Base-by-base conservation (phyloP, 768 basidiomycete genomes). In the Mycena venus region DNA sequence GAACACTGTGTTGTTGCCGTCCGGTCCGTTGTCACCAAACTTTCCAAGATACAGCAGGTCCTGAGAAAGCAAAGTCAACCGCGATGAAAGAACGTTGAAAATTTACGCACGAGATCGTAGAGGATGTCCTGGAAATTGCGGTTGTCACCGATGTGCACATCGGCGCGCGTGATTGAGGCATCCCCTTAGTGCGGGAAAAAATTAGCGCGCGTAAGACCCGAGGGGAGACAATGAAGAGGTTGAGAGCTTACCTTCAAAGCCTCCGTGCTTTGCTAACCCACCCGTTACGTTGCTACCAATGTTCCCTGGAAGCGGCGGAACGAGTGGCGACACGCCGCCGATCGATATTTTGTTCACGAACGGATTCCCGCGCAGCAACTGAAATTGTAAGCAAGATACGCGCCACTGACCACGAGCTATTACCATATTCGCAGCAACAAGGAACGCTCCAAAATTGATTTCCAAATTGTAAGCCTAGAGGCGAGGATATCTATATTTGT, bases 391-490 rank as follows among this genome's bases (percentile, higher is more conserved):
- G 65, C 32, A 47, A 53, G 29, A 56, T 67, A 51, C 62, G 31
- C 62, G 40, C 31, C 31, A 64, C 47, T 49, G 62, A 34, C n/a
- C 44, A 49, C 62, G 36, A 64, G 44, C 44, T 34, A 55, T 66
- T 53, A 74, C 73, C 73, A 74, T 74, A 53, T 74, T 74, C n/a
- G 31, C 61, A 23, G 73, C 68, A 44, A 60, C 53, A 34, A 75
- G 59, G 68, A 53, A 63, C 23, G 68, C 62, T 36, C 51, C 73
- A 55, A 75, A 60, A 23, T 60, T 59, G 25, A 51, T 44, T 27
- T 75, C 73, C 34, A 75, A 25, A 47, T 75, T 75, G 58, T 58
- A 75, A 29, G 73, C 73, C 59, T 74, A 55, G 60, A 65, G 31
- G 53, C 23, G 70, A 40, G 38, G 55, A 53, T 42, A 44, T 58